Conservation (phyloP, 257 asterid genomes). For the Capsicum chinense region DNA sequence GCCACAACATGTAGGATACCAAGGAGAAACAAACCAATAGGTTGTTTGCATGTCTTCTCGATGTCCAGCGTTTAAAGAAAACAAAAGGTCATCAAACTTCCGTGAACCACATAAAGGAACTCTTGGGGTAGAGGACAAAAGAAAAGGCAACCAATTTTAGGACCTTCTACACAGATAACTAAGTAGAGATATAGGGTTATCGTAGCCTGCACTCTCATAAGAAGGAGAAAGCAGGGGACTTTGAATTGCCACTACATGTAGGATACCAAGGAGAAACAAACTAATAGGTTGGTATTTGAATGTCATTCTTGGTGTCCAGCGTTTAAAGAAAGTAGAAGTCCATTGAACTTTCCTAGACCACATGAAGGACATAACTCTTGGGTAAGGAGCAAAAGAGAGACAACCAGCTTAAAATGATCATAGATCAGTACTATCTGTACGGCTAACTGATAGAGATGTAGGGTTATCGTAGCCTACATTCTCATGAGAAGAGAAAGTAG, state of each 20-base stretch:
- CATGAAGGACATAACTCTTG: background rate
- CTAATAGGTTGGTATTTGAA: background rate
- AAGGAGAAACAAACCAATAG: slow-evolving; percentile 21
- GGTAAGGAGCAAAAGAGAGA: background rate
- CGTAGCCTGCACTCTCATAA: slow-evolving; percentile 12
- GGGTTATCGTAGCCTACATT: slow-evolving; percentile 23
- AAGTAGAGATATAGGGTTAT: background rate
- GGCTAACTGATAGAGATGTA: background rate
- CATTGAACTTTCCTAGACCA: background rate
- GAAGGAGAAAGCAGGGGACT: slow-evolving; percentile 18
- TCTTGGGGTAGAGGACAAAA: background rate
- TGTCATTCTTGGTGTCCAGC: slow-evolving; percentile 18
- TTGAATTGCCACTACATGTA: background rate
- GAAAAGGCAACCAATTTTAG: background rate
- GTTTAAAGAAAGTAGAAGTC: background rate
- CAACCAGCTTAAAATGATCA: background rate
- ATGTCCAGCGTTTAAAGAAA: background rate
- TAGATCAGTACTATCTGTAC: background rate
- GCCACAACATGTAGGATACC: slow-evolving; percentile 21
- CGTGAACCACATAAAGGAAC: background rate
- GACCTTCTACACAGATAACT: too few species aligned
- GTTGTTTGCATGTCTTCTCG: slow-evolving; percentile 21
- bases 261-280: slow-evolving; percentile 25
- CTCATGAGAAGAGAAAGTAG: slow-evolving; percentile 18
- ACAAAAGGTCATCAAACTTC: background rate